A percentile compares a stretch with the other conserved stretches of the same genome.
Evolutionary conservation across 305 asterid genomes (phyloP).

Genomic region (Solanum hybrid): DNA sequence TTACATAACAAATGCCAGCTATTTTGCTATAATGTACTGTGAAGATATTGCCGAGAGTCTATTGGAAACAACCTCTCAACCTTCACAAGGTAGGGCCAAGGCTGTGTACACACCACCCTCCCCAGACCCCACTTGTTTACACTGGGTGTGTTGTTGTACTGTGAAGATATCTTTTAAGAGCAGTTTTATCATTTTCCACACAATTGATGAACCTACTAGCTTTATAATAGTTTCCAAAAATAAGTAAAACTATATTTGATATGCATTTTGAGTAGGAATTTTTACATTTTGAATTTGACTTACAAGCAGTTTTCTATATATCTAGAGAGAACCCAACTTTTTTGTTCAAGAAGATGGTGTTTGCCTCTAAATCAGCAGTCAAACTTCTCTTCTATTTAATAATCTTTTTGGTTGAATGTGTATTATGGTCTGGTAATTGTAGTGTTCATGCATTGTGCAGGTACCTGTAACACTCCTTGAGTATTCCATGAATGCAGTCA

Average conservation of each 20-base stretch:
- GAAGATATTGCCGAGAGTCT: not conserved
- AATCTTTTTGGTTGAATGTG: not conserved
- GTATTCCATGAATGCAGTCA: constrained; percentile 75
- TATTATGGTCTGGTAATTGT: not conserved
- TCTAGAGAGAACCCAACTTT: not conserved
- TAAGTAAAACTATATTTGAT: not conserved
- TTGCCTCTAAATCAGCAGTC: not conserved
- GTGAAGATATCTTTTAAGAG: not conserved
- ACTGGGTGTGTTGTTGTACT: not conserved
- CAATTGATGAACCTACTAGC: not conserved
- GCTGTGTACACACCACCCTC: not conserved
- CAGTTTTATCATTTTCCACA: not conserved
- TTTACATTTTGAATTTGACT: not conserved
- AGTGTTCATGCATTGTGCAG: constrained; percentile 24
- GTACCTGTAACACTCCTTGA: constrained; percentile 71
- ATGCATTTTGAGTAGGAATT: not conserved
- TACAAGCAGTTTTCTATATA: not conserved
- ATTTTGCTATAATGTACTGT: not conserved
- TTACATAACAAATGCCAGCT: not conserved
- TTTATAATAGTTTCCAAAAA: not conserved
- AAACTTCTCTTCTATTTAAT: not conserved
- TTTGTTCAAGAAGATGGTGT: not conserved
- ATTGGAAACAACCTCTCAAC: not conserved
- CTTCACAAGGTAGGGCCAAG: not conserved
- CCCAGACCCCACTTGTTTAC: not conserved